Base-by-base conservation (phyloP, 2,329 filamentous ascomycete species). In the Colletotrichum graminicola region DNA sequence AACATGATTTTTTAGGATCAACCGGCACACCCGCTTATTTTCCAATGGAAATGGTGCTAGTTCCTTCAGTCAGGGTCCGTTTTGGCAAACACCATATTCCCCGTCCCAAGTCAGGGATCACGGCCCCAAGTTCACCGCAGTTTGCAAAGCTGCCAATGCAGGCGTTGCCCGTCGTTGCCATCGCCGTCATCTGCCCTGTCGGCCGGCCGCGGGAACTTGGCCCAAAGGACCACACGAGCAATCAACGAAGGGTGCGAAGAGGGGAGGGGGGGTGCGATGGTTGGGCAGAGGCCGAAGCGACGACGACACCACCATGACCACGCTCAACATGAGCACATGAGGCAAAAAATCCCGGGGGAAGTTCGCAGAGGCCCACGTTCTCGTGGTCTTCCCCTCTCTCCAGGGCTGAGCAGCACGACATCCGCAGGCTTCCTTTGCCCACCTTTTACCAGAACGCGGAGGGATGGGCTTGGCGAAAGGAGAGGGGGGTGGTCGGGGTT, bases 321-420 rank as follows among this genome's bases (percentile, higher is more conserved):
- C 52, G 29, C 6, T 21, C 34, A 16, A n/a, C 43, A 51, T 54
- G 21, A 34, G 41, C 60, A 51, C 32, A 49, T 32, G 41, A 55
- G 52, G 51, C 60, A 29, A 47, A 45, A n/a, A 45, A 73, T 70
- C 71, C 71, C 67, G 71, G 71, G 67, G 71, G 71, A 73, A 63
- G 57, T 36, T 71, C 57, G 71, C 51, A 59, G 57, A 61, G 66
- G 67, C 45, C 68, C 68, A 71, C 64, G 68, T 67, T 52, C 55
- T n/a, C 49, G 43, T 54, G 29, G 43, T n/a, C 43, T 14, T 7
- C 43, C 2, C 16, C 41, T 43, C 41, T 43, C 16, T 21, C 43
- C 43, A 59, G 60, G 52, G 43, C 26, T 57, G 54, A 69, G 62
- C 36, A 62, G n/a, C 16, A 59, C 60, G 49, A 23, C 23, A 67